phyloP scores from a whole-genome alignment of 2,329 filamentous ascomycete species.

The Talaromyces sp. region DNA sequence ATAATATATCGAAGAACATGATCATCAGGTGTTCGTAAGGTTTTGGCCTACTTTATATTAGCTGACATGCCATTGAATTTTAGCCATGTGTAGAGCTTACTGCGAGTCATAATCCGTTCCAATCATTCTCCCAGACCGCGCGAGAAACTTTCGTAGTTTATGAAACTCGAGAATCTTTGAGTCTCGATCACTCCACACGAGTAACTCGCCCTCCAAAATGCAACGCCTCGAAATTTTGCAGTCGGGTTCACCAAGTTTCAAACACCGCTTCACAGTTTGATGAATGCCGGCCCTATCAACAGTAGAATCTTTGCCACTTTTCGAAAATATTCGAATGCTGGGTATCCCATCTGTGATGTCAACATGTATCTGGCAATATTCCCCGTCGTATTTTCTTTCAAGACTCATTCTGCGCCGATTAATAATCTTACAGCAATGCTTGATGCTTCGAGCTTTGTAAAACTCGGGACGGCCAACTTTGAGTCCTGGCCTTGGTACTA shows the following conservation, averaged over 20 bases:
- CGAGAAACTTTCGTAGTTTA: conserved; percentile 74
- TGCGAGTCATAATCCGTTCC: conserved; percentile 65
- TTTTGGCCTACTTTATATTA: conserved; percentile 32
- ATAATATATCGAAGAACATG: conserved; percentile 56
- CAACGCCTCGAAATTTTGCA: conserved; percentile 61
- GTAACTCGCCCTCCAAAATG: conserved; percentile 77
- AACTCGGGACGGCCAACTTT: conserved; percentile 63
- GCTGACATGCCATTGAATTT: conserved; percentile 14
- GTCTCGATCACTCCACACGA: conserved; percentile 68
- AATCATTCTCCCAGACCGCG: conserved; percentile 65
- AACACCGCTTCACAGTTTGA: conserved; percentile 57
- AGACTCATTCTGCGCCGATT: conserved; percentile 61
- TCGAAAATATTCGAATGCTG: conserved; percentile 78
- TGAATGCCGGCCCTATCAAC: conserved; percentile 61
- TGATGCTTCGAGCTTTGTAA: conserved; percentile 64
- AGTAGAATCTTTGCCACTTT: conserved; percentile 87
- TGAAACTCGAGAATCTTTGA: conserved; percentile 68
- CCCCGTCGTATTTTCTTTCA: conserved; percentile 79
- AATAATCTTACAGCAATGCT: conserved; percentile 66
- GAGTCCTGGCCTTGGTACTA: conserved; percentile 54
- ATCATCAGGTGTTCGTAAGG: conserved; percentile 56
- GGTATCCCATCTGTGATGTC: conserved; percentile 53
- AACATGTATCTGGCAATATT: conserved; percentile 86
- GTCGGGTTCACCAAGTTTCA: conserved; percentile 55
- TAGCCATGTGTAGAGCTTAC: conserved; percentile 35